A percentile compares a stretch with the other conserved stretches of the same genome.
These are phyloP conservation scores for Debaryomyces udenii DNA, from an alignment of 1,139 yeast species.

Conservation along the genomic window DNA sequence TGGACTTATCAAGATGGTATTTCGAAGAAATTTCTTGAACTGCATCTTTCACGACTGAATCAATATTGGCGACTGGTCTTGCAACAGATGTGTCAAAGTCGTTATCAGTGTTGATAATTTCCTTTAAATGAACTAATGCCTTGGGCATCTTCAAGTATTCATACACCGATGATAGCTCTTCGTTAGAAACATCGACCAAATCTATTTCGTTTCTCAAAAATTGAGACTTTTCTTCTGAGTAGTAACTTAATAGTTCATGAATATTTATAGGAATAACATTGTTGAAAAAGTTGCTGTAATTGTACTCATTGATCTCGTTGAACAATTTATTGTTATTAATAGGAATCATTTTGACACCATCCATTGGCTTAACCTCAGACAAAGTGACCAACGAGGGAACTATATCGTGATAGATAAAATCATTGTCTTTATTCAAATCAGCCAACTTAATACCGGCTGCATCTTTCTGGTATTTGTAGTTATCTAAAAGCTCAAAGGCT, in stretches of 20 bases:
- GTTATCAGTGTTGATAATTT: constrained; percentile 23
- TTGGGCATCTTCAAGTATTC: constrained; percentile 80
- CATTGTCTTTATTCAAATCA: constrained; percentile 77
- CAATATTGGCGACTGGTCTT: constrained; percentile 17
- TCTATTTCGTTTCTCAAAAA: constrained; percentile 76
- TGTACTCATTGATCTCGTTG: constrained; percentile 54
- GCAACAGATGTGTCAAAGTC: constrained; percentile 2
- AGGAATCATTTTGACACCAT: constrained; percentile 70
- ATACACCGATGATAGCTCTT: constrained; percentile 74
- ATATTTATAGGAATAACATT: constrained; percentile 85
- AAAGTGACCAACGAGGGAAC: constrained; percentile 65
- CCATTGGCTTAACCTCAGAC: constrained; percentile 68
- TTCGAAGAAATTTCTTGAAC: constrained; percentile 33
- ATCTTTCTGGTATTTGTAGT: constrained; percentile 48
- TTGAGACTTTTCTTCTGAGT: constrained; percentile 87
- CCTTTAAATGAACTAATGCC: constrained; percentile 59
- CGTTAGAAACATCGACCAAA: constrained; percentile 73
- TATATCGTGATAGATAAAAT: constrained; percentile 79
- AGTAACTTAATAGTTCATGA: constrained; percentile 82
- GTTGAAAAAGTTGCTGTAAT: constrained; percentile 61
- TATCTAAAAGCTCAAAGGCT: constrained; percentile 45
- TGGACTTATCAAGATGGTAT: constrained; percentile 25
- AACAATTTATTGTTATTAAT: constrained; percentile 42
- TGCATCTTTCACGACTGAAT: constrained; percentile 20
- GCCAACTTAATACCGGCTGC: constrained; percentile 47